A percentile compares a stretch with the other conserved stretches of the same genome.
Conservation (phyloP, 2,329 filamentous ascomycete genomes). For the Aspergillus phoenicis region DNA sequence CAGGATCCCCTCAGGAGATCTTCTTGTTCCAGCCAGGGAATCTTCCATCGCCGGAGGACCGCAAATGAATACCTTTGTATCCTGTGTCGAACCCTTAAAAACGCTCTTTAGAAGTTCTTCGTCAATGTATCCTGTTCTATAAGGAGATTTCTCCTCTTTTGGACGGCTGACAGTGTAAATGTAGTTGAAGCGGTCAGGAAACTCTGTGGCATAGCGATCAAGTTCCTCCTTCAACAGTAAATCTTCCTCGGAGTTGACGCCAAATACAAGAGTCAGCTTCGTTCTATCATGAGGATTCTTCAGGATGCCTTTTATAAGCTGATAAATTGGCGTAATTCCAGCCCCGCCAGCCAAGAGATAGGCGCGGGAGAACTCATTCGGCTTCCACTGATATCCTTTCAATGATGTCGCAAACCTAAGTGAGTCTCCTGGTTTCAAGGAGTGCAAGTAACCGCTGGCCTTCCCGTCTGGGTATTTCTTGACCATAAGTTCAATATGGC, state of each 20-base stretch:
- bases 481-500: conserved; percentile 65
- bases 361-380: conserved; percentile 55
- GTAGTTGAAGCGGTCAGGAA: conserved; percentile 59
- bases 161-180: conserved; percentile 59
- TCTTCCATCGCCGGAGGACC: conserved; percentile 69
- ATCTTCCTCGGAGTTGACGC: conserved; percentile 66
- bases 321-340: conserved; percentile 71
- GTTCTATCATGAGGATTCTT: conserved; percentile 64
- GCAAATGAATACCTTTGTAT: conserved; percentile 67
- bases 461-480: conserved; percentile 70
- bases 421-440: conserved; percentile 62
- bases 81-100: conserved; percentile 43
- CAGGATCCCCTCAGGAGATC: conserved; percentile 48
- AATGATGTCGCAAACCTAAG: conserved; percentile 62
- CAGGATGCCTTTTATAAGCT: conserved; percentile 65
- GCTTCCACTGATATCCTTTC: conserved; percentile 57
- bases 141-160: conserved; percentile 36
- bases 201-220: conserved; percentile 51
- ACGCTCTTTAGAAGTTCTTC: conserved; percentile 57
- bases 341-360: conserved; percentile 70
- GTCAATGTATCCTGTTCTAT: conserved; percentile 51
- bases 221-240: conserved; percentile 62
- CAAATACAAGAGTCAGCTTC: conserved; percentile 65
- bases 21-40: conserved; percentile 33
- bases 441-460: conserved; percentile 67